Base-by-base conservation (phyloP, 768 basidiomycete genomes). In the Phanerochaete sordida region DNA sequence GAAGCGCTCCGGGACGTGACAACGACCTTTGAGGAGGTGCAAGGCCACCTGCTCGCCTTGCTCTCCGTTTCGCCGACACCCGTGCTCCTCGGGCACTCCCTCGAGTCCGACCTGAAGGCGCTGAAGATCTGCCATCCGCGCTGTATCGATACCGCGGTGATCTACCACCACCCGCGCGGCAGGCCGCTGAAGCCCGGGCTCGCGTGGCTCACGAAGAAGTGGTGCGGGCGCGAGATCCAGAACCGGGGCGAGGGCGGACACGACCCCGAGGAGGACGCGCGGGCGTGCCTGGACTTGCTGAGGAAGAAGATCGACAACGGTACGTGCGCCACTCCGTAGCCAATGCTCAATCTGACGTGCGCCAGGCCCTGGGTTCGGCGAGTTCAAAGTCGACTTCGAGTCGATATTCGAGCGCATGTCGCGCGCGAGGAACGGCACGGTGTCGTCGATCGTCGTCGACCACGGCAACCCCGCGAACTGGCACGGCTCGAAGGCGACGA, bases 151-250 rank as follows among this genome's bases (percentile, higher is more conserved):
- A 98, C 96, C 1, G 91, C 94, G 0, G 69, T 99, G 4, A 71
- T 89, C 11, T 99, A 87, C 75, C 90, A 95, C 69, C 96, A 99
- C 74, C 93, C 96, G 0, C 87, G 93, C 21, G 95, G 96, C 1
- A 84, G 93, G 43, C 95, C 96, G 0, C 84, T 93, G 62, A 98
- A 98, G 74, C 93, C 96, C 0, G 93, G 92, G 1, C 81, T 99
- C 7, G 95, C 95, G n/a, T 98, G 94, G 94, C 84, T 99, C 47
- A 92, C 93, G 47, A 91, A 91, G 69, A 93, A 93, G 69, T 98
- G 94, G 93, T 88, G 93, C 58, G 84, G 83, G 12, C 83, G 90
- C 53, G 91, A 95, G 65, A 98, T 99, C 45, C 96, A 98, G 72
- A 84, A 81, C 0, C 76, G 83, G 0, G 93, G 92, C 0, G 88